Conservation (phyloP, 768 basidiomycete genomes). For the Stropharia rugosoannulata region DNA sequence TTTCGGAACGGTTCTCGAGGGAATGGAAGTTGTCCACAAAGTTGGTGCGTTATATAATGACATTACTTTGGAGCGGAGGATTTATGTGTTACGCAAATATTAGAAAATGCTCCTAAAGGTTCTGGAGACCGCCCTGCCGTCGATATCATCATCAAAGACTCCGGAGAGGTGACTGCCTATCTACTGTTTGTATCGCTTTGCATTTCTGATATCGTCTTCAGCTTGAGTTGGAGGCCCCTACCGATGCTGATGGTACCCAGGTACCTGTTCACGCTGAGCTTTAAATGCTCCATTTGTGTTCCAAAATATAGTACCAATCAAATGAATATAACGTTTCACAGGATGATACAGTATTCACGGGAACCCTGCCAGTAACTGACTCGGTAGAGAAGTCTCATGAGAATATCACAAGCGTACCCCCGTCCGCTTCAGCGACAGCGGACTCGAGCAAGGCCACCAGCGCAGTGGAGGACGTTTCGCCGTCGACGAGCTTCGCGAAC, state of each 20-base stretch:
- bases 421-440: constrained; percentile 8
- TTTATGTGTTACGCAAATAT: not conserved
- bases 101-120: constrained; percentile 77
- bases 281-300: constrained; percentile 48
- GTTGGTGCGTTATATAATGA: constrained; percentile 55
- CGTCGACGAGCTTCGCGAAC: constrained; percentile 23
- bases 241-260: constrained; percentile 75
- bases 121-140: constrained; percentile 69
- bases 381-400: constrained; percentile 13
- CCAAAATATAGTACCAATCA: constrained; percentile 49
- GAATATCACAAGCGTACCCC: constrained; percentile 13
- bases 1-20: constrained; percentile 89
- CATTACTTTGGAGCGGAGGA: not conserved
- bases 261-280: constrained; percentile 96
- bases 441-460: constrained; percentile 5
- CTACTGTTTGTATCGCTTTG: not conserved
- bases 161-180: constrained; percentile 71
- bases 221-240: constrained; percentile 52
- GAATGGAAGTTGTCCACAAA: constrained; percentile 79
- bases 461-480: constrained; percentile 8
- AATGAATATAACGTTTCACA: constrained; percentile 48
- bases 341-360: constrained; percentile 29
- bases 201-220: constrained; percentile 20
- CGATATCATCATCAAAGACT: constrained; percentile 79
- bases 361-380: constrained; percentile 15